Base-by-base conservation (phyloP, 257 asterid species). In the Capsicum baccatum region DNA sequence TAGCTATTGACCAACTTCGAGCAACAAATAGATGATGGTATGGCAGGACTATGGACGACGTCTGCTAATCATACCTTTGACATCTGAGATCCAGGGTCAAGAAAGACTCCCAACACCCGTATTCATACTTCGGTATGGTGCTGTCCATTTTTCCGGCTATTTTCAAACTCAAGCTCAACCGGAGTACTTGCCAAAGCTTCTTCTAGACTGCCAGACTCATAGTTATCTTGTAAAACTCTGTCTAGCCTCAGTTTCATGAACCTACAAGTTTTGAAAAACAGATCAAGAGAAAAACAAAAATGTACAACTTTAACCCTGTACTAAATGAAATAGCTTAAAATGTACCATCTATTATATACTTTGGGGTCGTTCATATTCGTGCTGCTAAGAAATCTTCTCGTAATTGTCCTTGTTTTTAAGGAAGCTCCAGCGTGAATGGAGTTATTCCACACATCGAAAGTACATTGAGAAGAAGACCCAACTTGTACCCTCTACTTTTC, bases 91-190 rank as follows among this genome's bases (percentile, higher is more conserved):
- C 71, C 87, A 15, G 94, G 86, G 71, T 89, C 57, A 95, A 93
- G 90, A 91, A 95, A 19, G 91, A 85, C 85, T 92, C 97, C 99
- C 99, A 94, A 97, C 99, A 95, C 35, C 98, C 99, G 6, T 9
- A 92, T 81, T 94, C 91, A 16, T 94, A 95, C 90, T 94, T 95
- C 19, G 97, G 88, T 94, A 95, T 67, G 98, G 99, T 73, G 99
- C 99, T 0, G 92, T 90, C 99, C 99, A 95, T 50, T 91, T 94
- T 26, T 91, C 92, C 0, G 97, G 96, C 90, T 92, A 26, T 26
- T 93, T 44, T 89, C 95, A 87, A 94, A 95, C 91, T 91, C 88
- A 8, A 95, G 81, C 80, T 86, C 73, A 10, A 86, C 92, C 16
- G 97, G 94, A 86, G 86, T 87, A 16, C 93, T 94, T 84, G 92